Percentiles rank a stretch among this genome's conserved stretches.
Evolutionary conservation across 2,329 filamentous ascomycete species (phyloP).

Genomic region (Diaporthe vexans): DNA sequence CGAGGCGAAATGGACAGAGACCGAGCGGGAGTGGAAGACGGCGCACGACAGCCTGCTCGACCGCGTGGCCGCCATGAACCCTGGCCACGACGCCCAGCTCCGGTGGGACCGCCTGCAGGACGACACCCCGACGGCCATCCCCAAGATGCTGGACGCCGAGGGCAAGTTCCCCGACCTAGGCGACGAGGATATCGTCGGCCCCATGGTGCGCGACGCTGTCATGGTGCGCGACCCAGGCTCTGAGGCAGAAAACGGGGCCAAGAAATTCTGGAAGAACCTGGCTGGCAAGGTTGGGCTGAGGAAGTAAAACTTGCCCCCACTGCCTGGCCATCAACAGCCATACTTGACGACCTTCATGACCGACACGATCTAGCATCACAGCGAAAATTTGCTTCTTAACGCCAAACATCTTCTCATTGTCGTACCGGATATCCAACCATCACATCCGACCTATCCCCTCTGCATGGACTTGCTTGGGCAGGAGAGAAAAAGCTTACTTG

Average conservation of each 20-base stretch:
- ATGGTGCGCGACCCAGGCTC: conserved; percentile 62
- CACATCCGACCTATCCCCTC: conserved; percentile 2
- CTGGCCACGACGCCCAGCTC: conserved; percentile 47
- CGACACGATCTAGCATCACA: conserved; percentile 38
- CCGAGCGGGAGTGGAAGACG: conserved; percentile 80
- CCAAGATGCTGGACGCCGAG: conserved; percentile 77
- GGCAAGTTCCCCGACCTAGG: conserved; percentile 91
- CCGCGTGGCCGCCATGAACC: conserved; percentile 59
- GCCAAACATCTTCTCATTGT: background rate
- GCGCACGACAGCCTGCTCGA: conserved; percentile 76
- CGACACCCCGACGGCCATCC: conserved; percentile 74
- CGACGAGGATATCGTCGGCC: conserved; percentile 93
- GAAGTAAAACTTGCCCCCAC: conserved; percentile 44
- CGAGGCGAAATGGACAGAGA: conserved; percentile 88
- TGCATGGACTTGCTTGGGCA: conserved; percentile 9
- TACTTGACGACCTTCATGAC: conserved; percentile 37
- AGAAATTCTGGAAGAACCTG: conserved; percentile 63
- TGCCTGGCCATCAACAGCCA: background rate
- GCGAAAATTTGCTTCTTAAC: background rate
- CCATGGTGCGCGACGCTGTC: conserved; percentile 78
- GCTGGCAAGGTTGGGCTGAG: conserved; percentile 59
- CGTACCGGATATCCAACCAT: conserved; percentile 7
- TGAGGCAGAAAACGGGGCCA: conserved; percentile 57
- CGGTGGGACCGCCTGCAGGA: conserved; percentile 60
- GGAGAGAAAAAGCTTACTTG: background rate